Conservation (phyloP, 257 asterid species). For the Nicotiana undulata region DNA sequence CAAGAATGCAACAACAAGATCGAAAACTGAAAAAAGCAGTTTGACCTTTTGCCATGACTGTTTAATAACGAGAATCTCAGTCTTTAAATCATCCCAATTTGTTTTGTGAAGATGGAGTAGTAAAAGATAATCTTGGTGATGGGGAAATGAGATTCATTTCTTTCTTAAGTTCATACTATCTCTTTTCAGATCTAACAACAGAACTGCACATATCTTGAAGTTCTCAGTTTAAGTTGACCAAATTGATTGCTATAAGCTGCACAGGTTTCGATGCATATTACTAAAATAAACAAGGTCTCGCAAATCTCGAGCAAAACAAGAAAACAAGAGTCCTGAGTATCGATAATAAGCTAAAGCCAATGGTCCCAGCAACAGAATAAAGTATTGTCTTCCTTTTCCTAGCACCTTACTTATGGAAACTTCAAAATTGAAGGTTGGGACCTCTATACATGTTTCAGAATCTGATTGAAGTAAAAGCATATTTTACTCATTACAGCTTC, state of each 20-base stretch:
- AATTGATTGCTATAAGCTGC: background rate
- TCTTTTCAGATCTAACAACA: background rate
- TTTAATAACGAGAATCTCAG: background rate
- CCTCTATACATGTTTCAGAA: too few relatives aligned
- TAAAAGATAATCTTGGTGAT: too few relatives aligned
- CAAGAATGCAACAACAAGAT: conserved; percentile 11
- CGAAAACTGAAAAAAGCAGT: background rate
- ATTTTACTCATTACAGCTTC: too few relatives aligned
- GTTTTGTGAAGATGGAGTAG: background rate
- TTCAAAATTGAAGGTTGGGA: too few relatives aligned
- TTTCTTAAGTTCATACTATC: background rate
- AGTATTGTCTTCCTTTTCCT: background rate
- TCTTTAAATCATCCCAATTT: background rate
- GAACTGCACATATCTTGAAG: background rate
- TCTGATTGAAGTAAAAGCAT: too few relatives aligned
- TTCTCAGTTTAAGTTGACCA: background rate
- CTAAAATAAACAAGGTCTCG: background rate
- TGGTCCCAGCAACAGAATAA: background rate
- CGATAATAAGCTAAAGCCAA: background rate
- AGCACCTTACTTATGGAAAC: too few relatives aligned
- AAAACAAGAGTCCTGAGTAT: background rate
- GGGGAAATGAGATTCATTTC: background rate
- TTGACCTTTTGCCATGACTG: conserved; percentile 31
- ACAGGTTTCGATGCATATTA: background rate
- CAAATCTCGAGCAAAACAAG: background rate